These are phyloP conservation scores for Suillus weaverae DNA, from an alignment of 768 basidiomycete genomes.

Conservation along the genomic window DNA sequence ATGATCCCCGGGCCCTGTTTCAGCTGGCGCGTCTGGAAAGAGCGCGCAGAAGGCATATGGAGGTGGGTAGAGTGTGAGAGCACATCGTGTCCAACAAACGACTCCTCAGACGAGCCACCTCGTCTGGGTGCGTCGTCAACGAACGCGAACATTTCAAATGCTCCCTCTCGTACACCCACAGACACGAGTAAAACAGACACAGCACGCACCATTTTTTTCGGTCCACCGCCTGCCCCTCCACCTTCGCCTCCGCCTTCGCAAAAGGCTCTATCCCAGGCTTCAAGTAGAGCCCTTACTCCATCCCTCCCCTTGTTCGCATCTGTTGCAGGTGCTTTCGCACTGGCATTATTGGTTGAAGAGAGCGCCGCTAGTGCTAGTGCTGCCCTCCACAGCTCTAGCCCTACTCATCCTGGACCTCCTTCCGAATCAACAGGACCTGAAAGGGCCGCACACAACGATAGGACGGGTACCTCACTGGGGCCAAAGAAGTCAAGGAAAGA, in stretches of 20 bases:
- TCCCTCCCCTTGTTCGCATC: slow-evolving; percentile 54
- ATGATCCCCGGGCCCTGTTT: slow-evolving; percentile 45
- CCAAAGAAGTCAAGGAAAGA: not conserved
- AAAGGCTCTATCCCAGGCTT: not conserved
- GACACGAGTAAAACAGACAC: slow-evolving; percentile 23
- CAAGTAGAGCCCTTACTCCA: slow-evolving; percentile 4
- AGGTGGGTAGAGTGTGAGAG: slow-evolving; percentile 36
- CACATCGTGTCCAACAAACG: slow-evolving; percentile 9
- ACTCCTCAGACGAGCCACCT: not conserved
- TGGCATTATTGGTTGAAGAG: slow-evolving; percentile 48
- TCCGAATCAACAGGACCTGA: slow-evolving; percentile 13
- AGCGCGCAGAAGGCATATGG: slow-evolving; percentile 46
- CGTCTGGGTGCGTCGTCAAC: slow-evolving; percentile 6
- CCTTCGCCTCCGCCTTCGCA: slow-evolving; percentile 12
- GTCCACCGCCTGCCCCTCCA: slow-evolving; percentile 13
- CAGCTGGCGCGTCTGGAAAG: slow-evolving; percentile 47
- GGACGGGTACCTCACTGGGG: not conserved
- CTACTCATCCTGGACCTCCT: slow-evolving; percentile 10
- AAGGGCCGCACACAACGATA: not conserved
- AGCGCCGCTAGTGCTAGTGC: slow-evolving; percentile 9
- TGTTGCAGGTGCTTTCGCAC: slow-evolving; percentile 56
- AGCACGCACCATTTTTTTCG: slow-evolving; percentile 34
- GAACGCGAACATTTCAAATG: not conserved
- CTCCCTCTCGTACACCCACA: slow-evolving; percentile 11
- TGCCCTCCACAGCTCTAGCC: not conserved